phyloP scores from a whole-genome alignment of 2,329 filamentous ascomycete species.

The Trichoderma hamatum region DNA sequence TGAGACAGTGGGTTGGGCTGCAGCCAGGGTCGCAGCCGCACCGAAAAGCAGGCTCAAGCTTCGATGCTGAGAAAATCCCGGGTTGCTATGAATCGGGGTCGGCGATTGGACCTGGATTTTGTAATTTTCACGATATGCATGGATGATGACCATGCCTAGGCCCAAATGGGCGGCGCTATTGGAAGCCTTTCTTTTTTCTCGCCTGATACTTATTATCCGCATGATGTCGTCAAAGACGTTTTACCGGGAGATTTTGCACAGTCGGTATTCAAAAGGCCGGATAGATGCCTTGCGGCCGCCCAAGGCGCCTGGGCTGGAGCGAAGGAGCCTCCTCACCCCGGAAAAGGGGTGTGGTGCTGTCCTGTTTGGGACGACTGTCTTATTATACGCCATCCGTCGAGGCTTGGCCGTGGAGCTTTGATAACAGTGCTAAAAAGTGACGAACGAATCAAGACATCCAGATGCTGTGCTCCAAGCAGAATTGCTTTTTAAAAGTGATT shows the following conservation, averaged over 20 bases:
- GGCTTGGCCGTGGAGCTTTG: neutral
- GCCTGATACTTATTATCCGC: neutral
- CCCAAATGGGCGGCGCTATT: neutral
- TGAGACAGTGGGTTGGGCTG: neutral
- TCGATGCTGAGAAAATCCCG: neutral
- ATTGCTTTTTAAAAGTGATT: neutral
- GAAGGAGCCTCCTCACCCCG: neutral
- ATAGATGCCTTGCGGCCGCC: conserved; percentile 1
- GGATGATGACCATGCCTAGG: neutral
- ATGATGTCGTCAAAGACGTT: neutral
- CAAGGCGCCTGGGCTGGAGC: neutral
- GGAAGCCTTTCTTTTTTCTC: neutral
- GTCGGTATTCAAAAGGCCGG: neutral
- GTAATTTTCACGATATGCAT: neutral
- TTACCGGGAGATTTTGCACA: neutral
- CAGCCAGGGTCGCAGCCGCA: conserved; percentile 1
- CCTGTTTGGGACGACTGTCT: neutral
- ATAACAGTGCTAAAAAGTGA: neutral
- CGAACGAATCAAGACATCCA: neutral
- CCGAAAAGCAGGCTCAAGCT: neutral
- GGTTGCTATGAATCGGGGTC: conserved; percentile 4
- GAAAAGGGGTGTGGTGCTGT: neutral
- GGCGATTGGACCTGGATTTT: neutral
- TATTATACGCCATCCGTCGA: neutral
- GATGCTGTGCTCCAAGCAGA: neutral